A percentile compares a stretch with the other conserved stretches of the same genome.
These are phyloP conservation scores for Fusarium metavorans DNA, from an alignment of 2,329 filamentous ascomycete species.

Conservation along the genomic window DNA sequence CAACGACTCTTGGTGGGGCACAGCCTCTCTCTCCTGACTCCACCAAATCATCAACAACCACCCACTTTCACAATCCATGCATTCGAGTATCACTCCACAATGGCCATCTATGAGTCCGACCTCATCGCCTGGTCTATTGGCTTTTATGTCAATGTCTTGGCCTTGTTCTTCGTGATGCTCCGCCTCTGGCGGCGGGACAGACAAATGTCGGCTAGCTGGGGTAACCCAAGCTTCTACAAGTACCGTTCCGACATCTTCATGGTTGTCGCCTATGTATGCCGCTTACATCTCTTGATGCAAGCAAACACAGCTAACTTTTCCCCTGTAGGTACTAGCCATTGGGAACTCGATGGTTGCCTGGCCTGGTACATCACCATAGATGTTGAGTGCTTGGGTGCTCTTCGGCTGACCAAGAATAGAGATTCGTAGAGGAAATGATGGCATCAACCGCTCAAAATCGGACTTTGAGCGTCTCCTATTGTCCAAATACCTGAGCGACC, in stretches of 20 bases:
- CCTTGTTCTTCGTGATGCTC: background rate
- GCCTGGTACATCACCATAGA: background rate
- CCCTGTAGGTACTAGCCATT: background rate
- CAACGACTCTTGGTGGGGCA: background rate
- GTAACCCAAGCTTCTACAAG: background rate
- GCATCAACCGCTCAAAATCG: background rate
- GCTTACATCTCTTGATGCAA: background rate
- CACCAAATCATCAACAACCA: background rate
- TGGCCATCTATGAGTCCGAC: background rate
- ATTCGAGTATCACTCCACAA: background rate
- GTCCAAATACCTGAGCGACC: background rate
- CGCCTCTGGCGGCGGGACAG: background rate
- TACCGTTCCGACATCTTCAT: background rate
- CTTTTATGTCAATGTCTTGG: background rate
- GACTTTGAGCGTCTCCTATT: background rate
- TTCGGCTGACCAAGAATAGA: background rate
- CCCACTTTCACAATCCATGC: background rate
- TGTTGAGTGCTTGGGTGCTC: background rate
- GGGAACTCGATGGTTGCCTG: background rate
- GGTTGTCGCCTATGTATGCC: background rate
- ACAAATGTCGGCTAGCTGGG: background rate
- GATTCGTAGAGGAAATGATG: background rate
- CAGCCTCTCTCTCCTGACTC: background rate
- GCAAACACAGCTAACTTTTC: background rate
- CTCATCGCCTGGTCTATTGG: background rate